These are phyloP conservation scores for Kuraishia cidri DNA, from an alignment of 805 yeast species.

Conservation along the genomic window DNA sequence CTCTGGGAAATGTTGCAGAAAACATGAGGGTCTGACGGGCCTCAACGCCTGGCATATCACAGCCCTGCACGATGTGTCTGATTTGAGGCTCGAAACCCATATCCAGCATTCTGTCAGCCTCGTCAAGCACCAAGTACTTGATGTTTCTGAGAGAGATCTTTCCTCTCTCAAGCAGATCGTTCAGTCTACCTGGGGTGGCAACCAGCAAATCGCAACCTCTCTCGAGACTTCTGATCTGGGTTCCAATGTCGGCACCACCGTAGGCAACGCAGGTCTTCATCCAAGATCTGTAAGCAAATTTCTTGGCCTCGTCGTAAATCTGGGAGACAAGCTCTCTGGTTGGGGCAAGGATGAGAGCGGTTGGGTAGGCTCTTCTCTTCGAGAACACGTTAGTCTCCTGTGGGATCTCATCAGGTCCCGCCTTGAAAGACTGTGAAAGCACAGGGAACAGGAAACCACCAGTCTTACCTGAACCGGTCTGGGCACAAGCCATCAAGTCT, in stretches of 20 bases:
- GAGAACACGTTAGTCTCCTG: slow-evolving; percentile 34
- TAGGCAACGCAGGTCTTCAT: slow-evolving; percentile 92
- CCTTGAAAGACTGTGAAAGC: slow-evolving; percentile 78
- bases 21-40: slow-evolving; percentile 97
- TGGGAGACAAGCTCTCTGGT: slow-evolving; percentile 98
- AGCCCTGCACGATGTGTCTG: slow-evolving; percentile 94
- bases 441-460: slow-evolving; percentile 99
- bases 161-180: slow-evolving; percentile 93
- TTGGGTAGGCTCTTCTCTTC: slow-evolving; percentile 82
- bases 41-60: slow-evolving; percentile 92
- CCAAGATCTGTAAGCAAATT: slow-evolving; percentile 97
- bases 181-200: slow-evolving; percentile 99
- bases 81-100: slow-evolving; percentile 99
- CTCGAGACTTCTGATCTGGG: slow-evolving; percentile 81
- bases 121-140: slow-evolving; percentile 92
- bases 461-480: slow-evolving; percentile 99
- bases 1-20: slow-evolving; percentile 98
- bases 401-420: slow-evolving; percentile 68
- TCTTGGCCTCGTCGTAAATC: slow-evolving; percentile 91
- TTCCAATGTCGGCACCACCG: slow-evolving; percentile 95
- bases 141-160: slow-evolving; percentile 81
- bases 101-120: slow-evolving; percentile 99
- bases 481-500: slow-evolving; percentile 90
- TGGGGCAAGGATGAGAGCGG: slow-evolving; percentile 94
- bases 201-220: slow-evolving; percentile 94